Base-by-base conservation (phyloP, 352 stramenopile species). In the Nothophytophthora sp. region DNA sequence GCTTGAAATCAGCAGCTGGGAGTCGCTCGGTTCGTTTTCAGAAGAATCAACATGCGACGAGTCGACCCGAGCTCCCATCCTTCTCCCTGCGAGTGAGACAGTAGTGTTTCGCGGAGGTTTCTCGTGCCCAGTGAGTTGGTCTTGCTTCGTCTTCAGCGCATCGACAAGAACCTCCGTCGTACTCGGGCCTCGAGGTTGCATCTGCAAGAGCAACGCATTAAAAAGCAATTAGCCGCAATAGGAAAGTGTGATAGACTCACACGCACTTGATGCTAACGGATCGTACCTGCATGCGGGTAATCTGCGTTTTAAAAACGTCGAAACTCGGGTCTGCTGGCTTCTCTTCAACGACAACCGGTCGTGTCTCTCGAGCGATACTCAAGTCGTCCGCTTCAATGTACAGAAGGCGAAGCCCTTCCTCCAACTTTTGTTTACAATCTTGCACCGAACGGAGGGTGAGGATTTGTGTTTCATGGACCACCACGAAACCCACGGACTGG, bases 231-330 rank as follows among this genome's bases (percentile, higher is more conserved):
- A 30, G 40, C 1, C 16, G 6, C 24, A 20, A 36, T 2, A 20
- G 9, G 25, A 18, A 9, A 2, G 0, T 38, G 28, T 13, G 10
- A 16, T 15, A 7, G 16, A 4, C 4, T 13, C 29, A 4, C 12
- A 35, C 29, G 16, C 4, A 35, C 29, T n/a, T 35, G 27, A 35
- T 35, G 10, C 29, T 35, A 10, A 38, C 29, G 15, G 42, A 12
- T 50, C 45, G 23, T 54, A 87, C 80, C 72, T 90, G 78, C 52
- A 90, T 73, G 16, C 86, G 78, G 8, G 81, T 93, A 58, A 96
- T 96, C 41, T 92, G 77, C 1, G 86, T 51, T 57, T 92, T 88
- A 68, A 81, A 96, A 12, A 88, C 78, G 50, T 95, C 79, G 39
- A 96, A 96, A 12, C 53, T 53, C 5, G 66, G 46, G 25, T 89